These are phyloP conservation scores for Fraxinus velutina DNA, from an alignment of 305 asterid species.

Conservation along the genomic window DNA sequence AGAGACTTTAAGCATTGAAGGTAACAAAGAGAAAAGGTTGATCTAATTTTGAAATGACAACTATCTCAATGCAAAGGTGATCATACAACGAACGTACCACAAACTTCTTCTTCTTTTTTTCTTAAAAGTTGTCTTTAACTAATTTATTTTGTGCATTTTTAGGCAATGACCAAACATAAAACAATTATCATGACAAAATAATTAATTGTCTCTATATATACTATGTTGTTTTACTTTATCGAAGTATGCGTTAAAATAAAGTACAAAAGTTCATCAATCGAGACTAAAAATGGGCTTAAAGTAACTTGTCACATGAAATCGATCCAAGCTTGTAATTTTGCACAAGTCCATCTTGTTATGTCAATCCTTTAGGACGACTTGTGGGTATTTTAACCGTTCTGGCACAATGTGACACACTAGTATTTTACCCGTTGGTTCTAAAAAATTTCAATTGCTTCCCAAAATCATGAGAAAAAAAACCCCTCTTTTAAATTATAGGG, in stretches of 20 bases:
- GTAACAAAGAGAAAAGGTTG: conserved; percentile 16
- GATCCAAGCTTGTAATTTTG: background rate
- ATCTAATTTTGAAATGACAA: conserved; percentile 31
- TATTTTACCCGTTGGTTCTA: too few relatives aligned
- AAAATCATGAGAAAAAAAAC: too few relatives aligned
- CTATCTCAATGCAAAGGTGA: conserved; percentile 33
- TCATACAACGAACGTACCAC: conserved; percentile 24
- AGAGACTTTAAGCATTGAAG: conserved; percentile 9
- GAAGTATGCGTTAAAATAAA: too few relatives aligned
- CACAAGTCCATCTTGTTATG: background rate
- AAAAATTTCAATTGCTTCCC: too few relatives aligned
- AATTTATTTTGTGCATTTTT: background rate
- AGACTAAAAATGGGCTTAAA: background rate
- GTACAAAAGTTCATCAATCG: background rate
- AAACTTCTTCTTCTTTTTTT: background rate
- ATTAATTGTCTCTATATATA: background rate
- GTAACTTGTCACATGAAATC: background rate
- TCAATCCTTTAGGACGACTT: too few relatives aligned
- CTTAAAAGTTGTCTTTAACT: conserved; percentile 21
- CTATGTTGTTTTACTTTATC: background rate
- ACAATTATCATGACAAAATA: background rate
- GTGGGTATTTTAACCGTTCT: too few relatives aligned
- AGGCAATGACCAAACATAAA: background rate
- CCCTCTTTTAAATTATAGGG: too few relatives aligned
- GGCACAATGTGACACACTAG: background rate